These are phyloP conservation scores for Penicillium sp. DNA, from an alignment of 2,329 filamentous ascomycete genomes.

Conservation along the genomic window DNA sequence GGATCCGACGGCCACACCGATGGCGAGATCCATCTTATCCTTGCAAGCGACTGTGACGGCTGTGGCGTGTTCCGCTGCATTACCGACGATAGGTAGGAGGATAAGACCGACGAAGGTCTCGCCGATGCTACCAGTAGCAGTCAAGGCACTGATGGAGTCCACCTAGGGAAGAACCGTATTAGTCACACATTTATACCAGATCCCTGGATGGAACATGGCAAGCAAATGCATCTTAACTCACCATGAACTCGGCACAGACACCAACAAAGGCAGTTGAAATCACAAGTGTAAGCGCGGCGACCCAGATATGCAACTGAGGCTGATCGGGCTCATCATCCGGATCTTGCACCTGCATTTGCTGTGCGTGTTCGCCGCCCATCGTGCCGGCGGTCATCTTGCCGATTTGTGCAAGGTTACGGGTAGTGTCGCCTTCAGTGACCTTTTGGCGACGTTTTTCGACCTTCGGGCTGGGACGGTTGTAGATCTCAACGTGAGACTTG, in stretches of 20 bases:
- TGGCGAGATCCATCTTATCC: constrained; percentile 69
- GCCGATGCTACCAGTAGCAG: constrained; percentile 49
- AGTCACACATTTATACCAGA: neutral
- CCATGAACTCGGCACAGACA: constrained; percentile 70
- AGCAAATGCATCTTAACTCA: constrained; percentile 12
- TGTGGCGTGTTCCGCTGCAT: constrained; percentile 66
- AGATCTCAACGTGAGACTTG: constrained; percentile 77
- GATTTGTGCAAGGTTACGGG: constrained; percentile 53
- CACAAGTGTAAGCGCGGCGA: constrained; percentile 70
- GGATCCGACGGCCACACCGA: constrained; percentile 65
- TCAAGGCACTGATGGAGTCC: constrained; percentile 58
- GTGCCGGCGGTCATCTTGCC: constrained; percentile 52
- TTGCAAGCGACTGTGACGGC: constrained; percentile 63
- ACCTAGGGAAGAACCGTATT: constrained; percentile 32
- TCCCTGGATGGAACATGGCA: neutral
- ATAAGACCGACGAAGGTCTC: constrained; percentile 65
- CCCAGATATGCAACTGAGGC: constrained; percentile 70
- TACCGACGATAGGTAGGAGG: constrained; percentile 65
- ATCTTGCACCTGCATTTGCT: constrained; percentile 50
- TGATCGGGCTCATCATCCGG: constrained; percentile 72
- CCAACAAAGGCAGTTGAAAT: constrained; percentile 78
- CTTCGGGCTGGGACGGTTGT: constrained; percentile 78
- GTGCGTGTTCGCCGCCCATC: constrained; percentile 52
- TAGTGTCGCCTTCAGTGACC: constrained; percentile 51
- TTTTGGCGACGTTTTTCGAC: constrained; percentile 59